phyloP scores from a whole-genome alignment of 192 early-diverging fungal species.

The Linnemannia schmuckeri region DNA sequence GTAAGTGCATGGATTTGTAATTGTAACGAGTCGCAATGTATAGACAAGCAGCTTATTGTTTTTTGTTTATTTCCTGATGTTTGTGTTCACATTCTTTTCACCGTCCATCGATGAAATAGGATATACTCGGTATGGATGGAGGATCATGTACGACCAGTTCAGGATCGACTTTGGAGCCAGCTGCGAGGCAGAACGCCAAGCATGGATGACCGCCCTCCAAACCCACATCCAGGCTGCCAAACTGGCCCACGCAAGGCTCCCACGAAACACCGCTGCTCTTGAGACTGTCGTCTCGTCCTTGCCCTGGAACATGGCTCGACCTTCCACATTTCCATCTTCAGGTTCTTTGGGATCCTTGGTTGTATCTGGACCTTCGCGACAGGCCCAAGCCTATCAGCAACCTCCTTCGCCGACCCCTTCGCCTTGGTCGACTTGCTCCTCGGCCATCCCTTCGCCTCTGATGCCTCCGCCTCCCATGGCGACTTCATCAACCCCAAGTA shows the following conservation, averaged over 20 bases:
- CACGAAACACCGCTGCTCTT: constrained; percentile 4
- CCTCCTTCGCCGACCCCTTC: constrained; percentile 19
- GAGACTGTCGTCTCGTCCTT: constrained; percentile 26
- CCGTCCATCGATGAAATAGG: constrained; percentile 1
- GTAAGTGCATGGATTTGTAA: constrained; percentile 2
- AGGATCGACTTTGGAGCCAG: constrained; percentile 68
- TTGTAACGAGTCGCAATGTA: not conserved
- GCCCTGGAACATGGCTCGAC: constrained; percentile 24
- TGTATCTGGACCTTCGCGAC: not conserved
- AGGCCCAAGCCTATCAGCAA: not conserved
- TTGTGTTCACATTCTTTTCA: not conserved
- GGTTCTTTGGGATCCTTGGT: not conserved
- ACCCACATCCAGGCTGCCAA: constrained; percentile 62
- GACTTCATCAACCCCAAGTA: not conserved
- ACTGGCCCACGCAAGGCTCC: constrained; percentile 18
- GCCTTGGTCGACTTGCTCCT: constrained; percentile 38
- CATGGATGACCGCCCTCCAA: constrained; percentile 65
- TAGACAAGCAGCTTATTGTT: not conserved
- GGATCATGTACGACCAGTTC: constrained; percentile 53
- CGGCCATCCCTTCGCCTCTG: constrained; percentile 36
- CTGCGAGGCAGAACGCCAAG: constrained; percentile 64
- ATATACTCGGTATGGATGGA: constrained; percentile 45
- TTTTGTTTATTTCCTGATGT: not conserved
- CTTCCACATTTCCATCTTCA: not conserved
- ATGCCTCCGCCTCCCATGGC: constrained; percentile 28